Evolutionary conservation across 1,139 yeast genomes (phyloP), one percentile per base, ranked within the genome.

Genomic region (Schizosaccharomyces versatilis): DNA sequence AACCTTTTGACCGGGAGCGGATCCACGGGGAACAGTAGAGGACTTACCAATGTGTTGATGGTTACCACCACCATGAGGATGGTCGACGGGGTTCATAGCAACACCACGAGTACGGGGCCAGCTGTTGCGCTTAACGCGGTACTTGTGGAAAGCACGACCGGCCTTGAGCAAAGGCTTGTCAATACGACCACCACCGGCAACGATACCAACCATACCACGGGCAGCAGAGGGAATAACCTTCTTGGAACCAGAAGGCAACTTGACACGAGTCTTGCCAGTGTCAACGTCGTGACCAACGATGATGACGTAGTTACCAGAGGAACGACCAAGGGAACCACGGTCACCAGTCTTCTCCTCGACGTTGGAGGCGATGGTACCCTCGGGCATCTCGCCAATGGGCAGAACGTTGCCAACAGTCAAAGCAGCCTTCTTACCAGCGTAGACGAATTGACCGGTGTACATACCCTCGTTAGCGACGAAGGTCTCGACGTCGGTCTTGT

Each of bases 21-120:
- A 97, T 75, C 95, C 95, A 84, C 98, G 86, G 68, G 95, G 82
- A 71, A 90, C 90, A 71, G 98, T 90, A 69, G 98, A 90, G 72
- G 98, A 98, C 83, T 90, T 90, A 88, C 98, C 55, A 41, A 57
- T 54, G 48, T 55, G 57, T 81, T 90, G 98, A 78, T 90, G 98
- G 96, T 90, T 90, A 90, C 98, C 98, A 88, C 98, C 98, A 84
- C 98, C 98, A 76, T 88, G 97, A 74, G 97, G 97, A 80, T 88
- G 97, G 75, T 88, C 97, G 73, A 88, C 97, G 76, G 97, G 97
- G 79, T 86, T 81, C 95, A 86, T 86, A 73, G 95, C 95, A 73
- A 86, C 96, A 86, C 96, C 97, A 79, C 96, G 85, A 72, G 96
- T 88, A 84, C 84, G 85, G 77, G 96, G 96, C 96, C 96, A 86